Evolutionary conservation across 2,329 filamentous ascomycete genomes (phyloP), one percentile per base, ranked within the genome.

Genomic region (Epichloe amarillans): DNA sequence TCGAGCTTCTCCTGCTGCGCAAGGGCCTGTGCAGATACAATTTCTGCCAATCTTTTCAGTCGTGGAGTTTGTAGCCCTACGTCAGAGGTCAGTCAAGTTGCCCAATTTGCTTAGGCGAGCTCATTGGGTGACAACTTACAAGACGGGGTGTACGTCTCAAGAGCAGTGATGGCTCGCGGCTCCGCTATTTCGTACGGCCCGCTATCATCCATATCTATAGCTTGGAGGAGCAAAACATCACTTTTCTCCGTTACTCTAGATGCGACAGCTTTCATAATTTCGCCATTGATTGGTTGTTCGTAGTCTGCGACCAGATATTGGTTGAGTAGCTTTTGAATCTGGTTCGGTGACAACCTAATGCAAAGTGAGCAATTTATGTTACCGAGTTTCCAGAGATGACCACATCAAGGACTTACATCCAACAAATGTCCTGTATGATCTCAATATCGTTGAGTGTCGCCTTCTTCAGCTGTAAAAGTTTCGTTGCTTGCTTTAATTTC

Each of bases 361-460:
- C 3, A 1, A 15, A 42, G 30, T 56, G 17, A 57, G 53, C 10
- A 35, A 38, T 35, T 42, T 3, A 15, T 7, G 11, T 26, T 12
- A 23, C 3, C 8, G 40, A 17, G 4, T 17, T 21, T 12, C 12
- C 4, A 4, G 21, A 19, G 17, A 41, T 21, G 19, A 7, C 12
- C 15, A 35, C 17, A n/a, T 8, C 30, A 5, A 19, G 8, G 14
- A 79, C 87, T 82, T 72, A 94, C 91, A 97, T 97, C 91, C 91
- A 97, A 79, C 93, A 98, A 61, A 98, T 98, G 66, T 98, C 93
- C 73, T 98, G 93, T 62, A 98, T 98, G 62, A 98, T 98, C 71
- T 98, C 93, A 62, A 98, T 98, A 63, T 98, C 93, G 66, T 97
- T 98, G 65, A 98, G 72, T 1, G 93, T 98, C 8, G 93, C 93